Conservation (phyloP, 352 stramenopile species). For the Globisporangium emineosum region DNA sequence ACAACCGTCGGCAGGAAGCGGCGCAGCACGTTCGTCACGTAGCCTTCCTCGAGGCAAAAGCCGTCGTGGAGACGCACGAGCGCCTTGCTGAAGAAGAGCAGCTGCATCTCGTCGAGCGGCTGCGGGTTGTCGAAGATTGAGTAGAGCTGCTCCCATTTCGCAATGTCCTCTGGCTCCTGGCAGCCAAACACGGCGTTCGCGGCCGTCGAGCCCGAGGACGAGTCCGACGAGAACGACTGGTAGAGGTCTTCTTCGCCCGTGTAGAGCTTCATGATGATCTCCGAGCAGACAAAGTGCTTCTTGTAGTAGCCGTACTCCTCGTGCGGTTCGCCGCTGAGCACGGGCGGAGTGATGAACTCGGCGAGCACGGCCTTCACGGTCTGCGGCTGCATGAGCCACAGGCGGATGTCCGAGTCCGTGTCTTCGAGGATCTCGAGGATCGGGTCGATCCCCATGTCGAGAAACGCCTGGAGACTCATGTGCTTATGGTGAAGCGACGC, state of each 20-base stretch:
- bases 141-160: slow-evolving; percentile 82
- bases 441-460: slow-evolving; percentile 83
- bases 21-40: slow-evolving; percentile 79
- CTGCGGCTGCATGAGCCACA: slow-evolving; percentile 78
- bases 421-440: slow-evolving; percentile 86
- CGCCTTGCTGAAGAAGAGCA: slow-evolving; percentile 86
- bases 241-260: slow-evolving; percentile 86
- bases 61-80: slow-evolving; percentile 83
- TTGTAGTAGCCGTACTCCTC: slow-evolving; percentile 90
- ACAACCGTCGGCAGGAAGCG: slow-evolving; percentile 75
- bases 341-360: slow-evolving; percentile 77
- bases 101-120: slow-evolving; percentile 83
- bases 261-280: slow-evolving; percentile 91
- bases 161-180: slow-evolving; percentile 64
- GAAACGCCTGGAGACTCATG: slow-evolving; percentile 61
- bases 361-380: slow-evolving; percentile 75
- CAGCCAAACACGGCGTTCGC: slow-evolving; percentile 77
- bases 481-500: slow-evolving; percentile 51
- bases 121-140: slow-evolving; percentile 75
- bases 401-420: slow-evolving; percentile 78
- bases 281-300: slow-evolving; percentile 84
- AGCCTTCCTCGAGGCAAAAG: slow-evolving; percentile 85
- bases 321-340: slow-evolving; percentile 70
- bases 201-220: slow-evolving; percentile 62
- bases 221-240: slow-evolving; percentile 85